Percentiles rank a stretch among this genome's conserved stretches.
These are phyloP conservation scores for Saccharomyces uvarum DNA, from an alignment of 1,139 yeast genomes.

Conservation along the genomic window DNA sequence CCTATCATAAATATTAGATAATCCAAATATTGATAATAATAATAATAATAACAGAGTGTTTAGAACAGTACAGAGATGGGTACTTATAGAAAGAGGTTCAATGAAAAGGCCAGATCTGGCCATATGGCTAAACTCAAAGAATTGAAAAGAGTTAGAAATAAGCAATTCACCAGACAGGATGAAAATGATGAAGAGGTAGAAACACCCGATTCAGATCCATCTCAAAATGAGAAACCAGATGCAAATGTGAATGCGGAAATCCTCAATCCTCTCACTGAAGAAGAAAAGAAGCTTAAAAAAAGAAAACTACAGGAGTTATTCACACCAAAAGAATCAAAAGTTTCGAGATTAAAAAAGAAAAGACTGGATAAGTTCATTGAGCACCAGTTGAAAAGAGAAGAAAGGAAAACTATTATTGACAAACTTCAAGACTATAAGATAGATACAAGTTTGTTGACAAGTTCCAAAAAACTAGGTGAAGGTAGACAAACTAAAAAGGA, in stretches of 20 bases:
- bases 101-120: constrained; percentile 80
- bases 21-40: not conserved
- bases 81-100: constrained; percentile 69
- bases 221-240: constrained; percentile 41
- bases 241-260: constrained; percentile 62
- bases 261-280: constrained; percentile 40
- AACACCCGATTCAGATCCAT: constrained; percentile 19
- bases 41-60: not conserved
- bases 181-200: constrained; percentile 28
- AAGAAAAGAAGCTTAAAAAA: constrained; percentile 58
- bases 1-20: not conserved
- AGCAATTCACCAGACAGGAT: constrained; percentile 51
- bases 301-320: constrained; percentile 50
- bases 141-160: constrained; percentile 58
- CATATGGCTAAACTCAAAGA: constrained; percentile 76
- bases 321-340: constrained; percentile 52
- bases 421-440: constrained; percentile 66
- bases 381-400: constrained; percentile 84
- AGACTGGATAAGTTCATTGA: constrained; percentile 72
- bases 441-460: constrained; percentile 60
- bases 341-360: constrained; percentile 69
- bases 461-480: constrained; percentile 70
- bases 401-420: constrained; percentile 67
- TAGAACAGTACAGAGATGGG: constrained; percentile 48
- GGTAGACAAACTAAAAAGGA: constrained; percentile 69